Evolutionary conservation across 2,329 filamentous ascomycete species (phyloP), one percentile per base, ranked within the genome.

Genomic region (Lachnellula subtilissima): DNA sequence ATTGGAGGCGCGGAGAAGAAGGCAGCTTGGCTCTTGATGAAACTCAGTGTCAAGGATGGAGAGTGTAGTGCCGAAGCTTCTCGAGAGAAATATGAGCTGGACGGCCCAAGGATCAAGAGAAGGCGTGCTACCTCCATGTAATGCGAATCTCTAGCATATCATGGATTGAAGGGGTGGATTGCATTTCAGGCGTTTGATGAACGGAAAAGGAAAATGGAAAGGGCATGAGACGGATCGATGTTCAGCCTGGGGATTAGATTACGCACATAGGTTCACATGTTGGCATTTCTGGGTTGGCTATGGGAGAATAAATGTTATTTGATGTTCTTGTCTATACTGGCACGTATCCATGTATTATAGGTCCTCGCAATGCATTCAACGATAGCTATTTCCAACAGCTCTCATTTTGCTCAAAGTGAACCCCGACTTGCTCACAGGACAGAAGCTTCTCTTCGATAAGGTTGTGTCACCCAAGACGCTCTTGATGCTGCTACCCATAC

Each of bases 21-120:
- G 46, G 78, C 76, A 1, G 78, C 78, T 17, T 67, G 76, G 56
- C 64, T 78, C 5, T 65, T 80, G 39, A 74, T 80, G 75, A 76
- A 76, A 51, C 70, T 80, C 25, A 75, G 75, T 56, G 70, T 77
- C 19, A 65, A 70, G 50, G 74, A 76, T 58, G 57, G 61, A 1
- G 58, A 64, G 46, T 52, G 11, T 48, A 42, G 54, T 7, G 46
- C 46, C 23, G 51, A 57, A 22, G 22, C 35, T 42, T 32, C 46
- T 17, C 45, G 50, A 50, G 54, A 23, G 12, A 48, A 37, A 19
- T 53, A 60, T 17, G 50, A 53, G 14, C 14, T 42, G 9, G 50
- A 65, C 37, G 65, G 61, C 6, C 67, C 64, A 46, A 66, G 72
- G 57, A 70, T 70, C 54, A 78, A 76, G 67, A 70, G 73, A 61